Evolutionary conservation across 139 green algal species (phyloP), one percentile per base, ranked within the genome.

Genomic region (Zygnema circumcarinatum): DNA sequence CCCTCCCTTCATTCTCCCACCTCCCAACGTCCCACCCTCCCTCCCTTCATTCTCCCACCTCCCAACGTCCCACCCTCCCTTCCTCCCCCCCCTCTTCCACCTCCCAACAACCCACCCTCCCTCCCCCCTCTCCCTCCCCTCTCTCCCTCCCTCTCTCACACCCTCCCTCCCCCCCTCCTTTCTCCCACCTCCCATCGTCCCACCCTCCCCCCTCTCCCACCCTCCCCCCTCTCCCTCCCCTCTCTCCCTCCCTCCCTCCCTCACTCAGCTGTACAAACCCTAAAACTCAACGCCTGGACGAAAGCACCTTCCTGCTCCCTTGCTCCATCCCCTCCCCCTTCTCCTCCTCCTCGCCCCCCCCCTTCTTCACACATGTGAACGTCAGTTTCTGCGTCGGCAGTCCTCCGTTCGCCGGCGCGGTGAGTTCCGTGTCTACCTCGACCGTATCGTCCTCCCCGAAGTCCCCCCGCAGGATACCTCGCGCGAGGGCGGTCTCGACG

Each of bases 401-500:
- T 25, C 38, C 74, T 31, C 41, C 76, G 3, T 47, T 32, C 22
- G n/a, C 21, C 0, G 42, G 3, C 42, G 35, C 74, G 1, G 54
- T 68, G 56, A 52, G 72, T 39, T 86, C 79, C 1, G 93, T 90
- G 47, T 92, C 84, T 33, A 96, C 93, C 32, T 94, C 80, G 2
- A 96, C 86, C 25, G 85, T 92, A 79, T 97, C 94, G 33, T 94
- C 94, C 80, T 96, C 94, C 0, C 52, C 85, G 76, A 95, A 93
- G n/a, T 97, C 92, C 0, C 95, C 95, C 1, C 92, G 87, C 47
- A 97, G 89, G 56, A 97, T 94, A 31, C 85, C 94, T 88, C 95
- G 93, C 22, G 96, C 96, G 35, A 99, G 88, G 47, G 93, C 89
- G n/a, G 96, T 99, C 91, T 99, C 97, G 68, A 99, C 94, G 91